Evolutionary conservation across 768 basidiomycete species (phyloP).

Genomic region (Suillus discolor): DNA sequence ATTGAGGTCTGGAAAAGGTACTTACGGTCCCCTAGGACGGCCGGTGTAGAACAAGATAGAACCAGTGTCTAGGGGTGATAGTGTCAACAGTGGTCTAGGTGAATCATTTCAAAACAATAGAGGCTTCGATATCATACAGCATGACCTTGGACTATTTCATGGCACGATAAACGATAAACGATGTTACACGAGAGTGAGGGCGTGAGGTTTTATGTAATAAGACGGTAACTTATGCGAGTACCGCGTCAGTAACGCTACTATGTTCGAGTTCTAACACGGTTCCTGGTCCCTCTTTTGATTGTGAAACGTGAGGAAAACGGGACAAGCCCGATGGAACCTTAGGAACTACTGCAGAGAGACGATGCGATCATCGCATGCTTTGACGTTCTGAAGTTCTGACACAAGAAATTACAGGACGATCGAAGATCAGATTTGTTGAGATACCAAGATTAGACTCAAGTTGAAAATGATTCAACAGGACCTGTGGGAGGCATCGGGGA

Average conservation of each 20-base stretch:
- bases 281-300: constrained; percentile 23
- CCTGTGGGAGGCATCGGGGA: not conserved
- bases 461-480: not conserved
- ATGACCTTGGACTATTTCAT: constrained; percentile 16
- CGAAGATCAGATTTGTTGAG: not conserved
- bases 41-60: not conserved
- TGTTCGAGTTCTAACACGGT: constrained; percentile 14
- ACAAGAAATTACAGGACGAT: not conserved
- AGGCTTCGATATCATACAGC: constrained; percentile 20
- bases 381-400: not conserved
- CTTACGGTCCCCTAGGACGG: not conserved
- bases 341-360: not conserved
- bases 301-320: not conserved
- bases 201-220: constrained; percentile 17
- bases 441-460: not conserved
- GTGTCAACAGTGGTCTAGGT: constrained; percentile 6
- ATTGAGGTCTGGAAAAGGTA: not conserved
- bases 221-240: constrained; percentile 17
- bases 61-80: constrained; percentile 6
- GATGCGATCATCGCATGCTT: not conserved
- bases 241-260: not conserved
- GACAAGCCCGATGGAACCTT: not conserved
- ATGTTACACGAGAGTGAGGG: constrained; percentile 22
- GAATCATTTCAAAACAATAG: constrained; percentile 12
- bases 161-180: too few relatives aligned